Base-by-base conservation (phyloP, 164 flowering plant species). In the Litsea cubeba region DNA sequence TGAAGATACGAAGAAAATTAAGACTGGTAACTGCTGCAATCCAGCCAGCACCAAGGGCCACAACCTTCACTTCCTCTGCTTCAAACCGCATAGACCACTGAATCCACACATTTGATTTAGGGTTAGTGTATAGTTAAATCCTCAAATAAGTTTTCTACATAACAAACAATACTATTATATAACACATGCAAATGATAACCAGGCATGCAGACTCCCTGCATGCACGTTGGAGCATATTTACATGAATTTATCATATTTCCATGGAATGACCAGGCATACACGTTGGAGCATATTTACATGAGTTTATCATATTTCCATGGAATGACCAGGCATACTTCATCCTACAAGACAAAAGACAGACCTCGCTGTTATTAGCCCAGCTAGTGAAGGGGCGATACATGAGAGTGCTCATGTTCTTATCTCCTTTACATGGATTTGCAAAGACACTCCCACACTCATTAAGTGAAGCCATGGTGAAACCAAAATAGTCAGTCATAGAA, bases 11-110 rank as follows among this genome's bases (percentile, higher is more conserved):
- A 64, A 94, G 92, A 83, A 82, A 91, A 84, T 91, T 88, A 71
- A 85, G 87, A 83, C 88, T 92, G 50, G 99, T 94, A 69, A 87
- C 80, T 65, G 99, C 98, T 80, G 97, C 97, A 50, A 96, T 89
- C 99, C 99, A 94, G 69, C 84, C 82, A 75, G 82, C 72, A 73
- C 99, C 98, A 72, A 92, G 88, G 70, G 98, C 99, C 68, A 96
- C 93, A 78, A 74, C 97, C 83, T 88, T 92, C 75, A 94, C 99
- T 84, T 94, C 99, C 83, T 96, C 99, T 35, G 83, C 93, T 80
- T 94, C 99, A 85, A 94, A 90, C 75, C 97, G 84, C 99, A 94
- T 91, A 20, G 94, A 91, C 99, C 99, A 96, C 99, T 96, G 74
- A 32, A 58, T 73, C 85, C 71, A 69, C 58, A 81, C 14, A 28